Percentiles rank a stretch among this genome's conserved stretches.
These are phyloP conservation scores for Gonium pectorale DNA, from an alignment of 139 green algal species.

Conservation along the genomic window DNA sequence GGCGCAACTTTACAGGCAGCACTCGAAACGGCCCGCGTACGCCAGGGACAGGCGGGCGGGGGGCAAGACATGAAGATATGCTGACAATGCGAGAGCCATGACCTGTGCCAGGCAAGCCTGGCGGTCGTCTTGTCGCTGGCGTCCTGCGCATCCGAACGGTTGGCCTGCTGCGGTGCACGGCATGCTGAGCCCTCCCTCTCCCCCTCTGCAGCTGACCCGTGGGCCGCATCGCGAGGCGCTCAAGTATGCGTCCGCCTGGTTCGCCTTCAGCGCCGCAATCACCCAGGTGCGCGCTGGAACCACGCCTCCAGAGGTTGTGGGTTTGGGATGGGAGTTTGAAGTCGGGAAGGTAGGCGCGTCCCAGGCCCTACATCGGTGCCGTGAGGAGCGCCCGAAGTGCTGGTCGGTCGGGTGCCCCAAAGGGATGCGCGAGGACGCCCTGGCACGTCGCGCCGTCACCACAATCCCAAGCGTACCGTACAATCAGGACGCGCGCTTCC, in stretches of 20 bases:
- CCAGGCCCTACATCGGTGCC: neutral
- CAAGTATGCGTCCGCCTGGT: conserved; percentile 14
- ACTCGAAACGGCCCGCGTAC: neutral
- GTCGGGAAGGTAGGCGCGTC: neutral
- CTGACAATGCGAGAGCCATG: too few relatives aligned
- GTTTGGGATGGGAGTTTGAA: neutral
- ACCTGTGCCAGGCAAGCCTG: too few relatives aligned
- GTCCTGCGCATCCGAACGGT: too few relatives aligned
- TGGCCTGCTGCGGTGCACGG: too few relatives aligned
- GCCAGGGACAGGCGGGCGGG: too few relatives aligned
- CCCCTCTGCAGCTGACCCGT: neutral
- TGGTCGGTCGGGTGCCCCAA: too few relatives aligned
- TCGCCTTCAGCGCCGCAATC: neutral
- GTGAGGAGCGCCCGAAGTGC: neutral
- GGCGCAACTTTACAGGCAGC: neutral
- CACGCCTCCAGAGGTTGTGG: neutral
- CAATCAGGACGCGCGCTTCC: too few relatives aligned
- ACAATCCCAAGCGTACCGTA: too few relatives aligned
- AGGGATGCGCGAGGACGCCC: too few relatives aligned
- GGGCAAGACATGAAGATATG: too few relatives aligned
- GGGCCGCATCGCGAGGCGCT: neutral
- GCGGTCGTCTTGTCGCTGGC: too few relatives aligned
- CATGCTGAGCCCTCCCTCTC: neutral
- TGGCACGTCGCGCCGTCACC: too few relatives aligned
- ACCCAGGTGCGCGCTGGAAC: neutral